phyloP scores from a whole-genome alignment of 2,329 filamentous ascomycete genomes.

The Grosmannia serpens region DNA sequence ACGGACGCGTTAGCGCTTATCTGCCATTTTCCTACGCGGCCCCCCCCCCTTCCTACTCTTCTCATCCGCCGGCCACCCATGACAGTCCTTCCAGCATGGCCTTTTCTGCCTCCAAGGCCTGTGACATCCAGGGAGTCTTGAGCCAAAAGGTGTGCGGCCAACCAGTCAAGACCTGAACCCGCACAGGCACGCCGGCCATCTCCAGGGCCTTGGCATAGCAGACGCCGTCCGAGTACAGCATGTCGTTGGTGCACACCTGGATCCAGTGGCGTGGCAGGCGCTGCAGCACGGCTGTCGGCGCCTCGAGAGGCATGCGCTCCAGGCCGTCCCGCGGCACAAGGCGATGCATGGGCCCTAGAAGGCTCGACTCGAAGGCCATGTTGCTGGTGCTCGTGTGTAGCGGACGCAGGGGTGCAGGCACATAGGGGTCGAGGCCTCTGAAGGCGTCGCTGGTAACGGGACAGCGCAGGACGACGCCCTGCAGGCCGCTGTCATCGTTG shows the following conservation, averaged over 20 bases:
- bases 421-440: slow-evolving; percentile 19
- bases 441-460: slow-evolving; percentile 36
- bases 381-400: slow-evolving; percentile 28
- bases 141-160: slow-evolving; percentile 44
- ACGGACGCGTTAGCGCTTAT: background rate
- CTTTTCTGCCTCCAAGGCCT: slow-evolving; percentile 28
- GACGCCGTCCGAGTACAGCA: slow-evolving; percentile 37
- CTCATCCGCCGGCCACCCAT: slow-evolving; percentile 22
- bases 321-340: slow-evolving; percentile 28
- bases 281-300: slow-evolving; percentile 16
- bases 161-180: slow-evolving; percentile 29
- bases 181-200: slow-evolving; percentile 26
- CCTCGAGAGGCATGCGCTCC: slow-evolving; percentile 30
- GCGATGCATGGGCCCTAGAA: slow-evolving; percentile 21
- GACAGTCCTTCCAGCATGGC: slow-evolving; percentile 28
- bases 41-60: too few relatives aligned
- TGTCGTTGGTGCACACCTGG: slow-evolving; percentile 38
- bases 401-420: slow-evolving; percentile 23
- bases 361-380: slow-evolving; percentile 24
- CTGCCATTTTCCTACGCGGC: too few relatives aligned
- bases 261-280: slow-evolving; percentile 32
- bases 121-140: slow-evolving; percentile 28
- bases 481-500: slow-evolving; percentile 7
- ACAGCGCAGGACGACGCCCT: slow-evolving; percentile 33
- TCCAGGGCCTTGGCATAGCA: slow-evolving; percentile 34